Conservation (phyloP, 768 basidiomycete genomes). For the Lentinula sp. region DNA sequence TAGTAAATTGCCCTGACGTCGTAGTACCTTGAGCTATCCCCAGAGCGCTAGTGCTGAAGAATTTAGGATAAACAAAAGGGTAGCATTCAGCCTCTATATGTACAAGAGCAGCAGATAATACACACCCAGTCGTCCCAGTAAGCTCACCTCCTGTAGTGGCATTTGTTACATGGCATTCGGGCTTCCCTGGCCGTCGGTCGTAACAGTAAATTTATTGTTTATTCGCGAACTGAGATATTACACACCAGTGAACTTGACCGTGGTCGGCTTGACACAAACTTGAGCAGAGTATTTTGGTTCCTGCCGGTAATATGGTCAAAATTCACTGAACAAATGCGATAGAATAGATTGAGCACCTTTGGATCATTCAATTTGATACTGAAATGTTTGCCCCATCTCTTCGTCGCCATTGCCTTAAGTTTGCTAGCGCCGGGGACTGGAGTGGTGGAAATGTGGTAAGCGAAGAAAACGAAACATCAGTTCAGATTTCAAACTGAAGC, state of each 20-base stretch:
- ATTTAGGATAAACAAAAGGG: neutral
- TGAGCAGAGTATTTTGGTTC: neutral
- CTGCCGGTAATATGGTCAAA: neutral
- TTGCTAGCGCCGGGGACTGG: neutral
- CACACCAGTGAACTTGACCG: neutral
- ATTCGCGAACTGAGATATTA: neutral
- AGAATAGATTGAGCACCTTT: neutral
- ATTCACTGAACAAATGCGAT: neutral
- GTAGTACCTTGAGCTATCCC: neutral
- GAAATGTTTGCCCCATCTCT: neutral
- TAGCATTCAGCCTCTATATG: no score
- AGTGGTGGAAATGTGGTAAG: no score
- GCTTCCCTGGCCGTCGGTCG: neutral
- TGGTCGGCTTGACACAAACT: neutral
- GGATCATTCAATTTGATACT: neutral
- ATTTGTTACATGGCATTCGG: neutral
- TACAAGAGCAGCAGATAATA: neutral
- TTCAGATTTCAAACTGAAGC: no score
- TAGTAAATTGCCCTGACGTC: neutral
- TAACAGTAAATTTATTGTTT: no score
- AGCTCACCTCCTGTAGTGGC: neutral
- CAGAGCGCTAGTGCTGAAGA: neutral
- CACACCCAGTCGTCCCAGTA: neutral
- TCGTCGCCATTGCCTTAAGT: neutral
- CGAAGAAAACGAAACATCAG: neutral